Base-by-base conservation (phyloP, 1,284 basidiomycete species). In the Ustilago hordei region DNA sequence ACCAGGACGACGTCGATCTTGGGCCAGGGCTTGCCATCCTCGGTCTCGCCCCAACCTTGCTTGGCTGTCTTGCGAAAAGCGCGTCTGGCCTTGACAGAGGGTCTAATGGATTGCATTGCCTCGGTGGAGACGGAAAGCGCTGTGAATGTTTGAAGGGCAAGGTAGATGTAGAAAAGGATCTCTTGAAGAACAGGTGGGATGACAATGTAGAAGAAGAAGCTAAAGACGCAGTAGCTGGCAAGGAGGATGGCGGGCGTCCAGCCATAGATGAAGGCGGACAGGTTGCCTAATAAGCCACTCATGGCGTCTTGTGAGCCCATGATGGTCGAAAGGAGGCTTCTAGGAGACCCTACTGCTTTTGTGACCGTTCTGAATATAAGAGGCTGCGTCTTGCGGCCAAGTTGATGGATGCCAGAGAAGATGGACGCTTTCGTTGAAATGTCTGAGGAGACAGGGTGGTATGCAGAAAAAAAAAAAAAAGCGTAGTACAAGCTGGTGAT, bases 1-100 rank as follows among this genome's bases (percentile, higher is more conserved):
- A 83, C 81, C 13, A 83, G 73, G 15, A 83, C 73, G 15, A 83
- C 60, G 48, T 83, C 81, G 63, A 83, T 78, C 17, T 64, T 41
- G 0, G 81, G 81, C 73, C 81, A 83, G 2, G 62, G 62, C 32
- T 79, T 68, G 28, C 76, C 73, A 34, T 74, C 54, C 12, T 78
- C 75, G 19, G 64, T 65, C 62, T 78, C 75, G 31, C 68, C 62
- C 75, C 75, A 78, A 2, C 75, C 75, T 57, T 78, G 68, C 57
- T 78, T 79, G 43, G 55, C 64, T 2, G 78, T 75, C 39, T 79
- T 74, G 39, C 81, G 75, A 12, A 69, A 61, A 0, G 68, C 81
- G 2, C 81, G 60, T 19, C 81, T 54, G 4, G 81, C 61, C 53
- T 75, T 70, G 65, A 83, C 74, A 15, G 59, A 61, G 9, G 81